Percentiles rank a stretch among this genome's conserved stretches.
Evolutionary conservation across 73 alveolate genomes (phyloP).

Genomic region (Urostyla sp.): DNA sequence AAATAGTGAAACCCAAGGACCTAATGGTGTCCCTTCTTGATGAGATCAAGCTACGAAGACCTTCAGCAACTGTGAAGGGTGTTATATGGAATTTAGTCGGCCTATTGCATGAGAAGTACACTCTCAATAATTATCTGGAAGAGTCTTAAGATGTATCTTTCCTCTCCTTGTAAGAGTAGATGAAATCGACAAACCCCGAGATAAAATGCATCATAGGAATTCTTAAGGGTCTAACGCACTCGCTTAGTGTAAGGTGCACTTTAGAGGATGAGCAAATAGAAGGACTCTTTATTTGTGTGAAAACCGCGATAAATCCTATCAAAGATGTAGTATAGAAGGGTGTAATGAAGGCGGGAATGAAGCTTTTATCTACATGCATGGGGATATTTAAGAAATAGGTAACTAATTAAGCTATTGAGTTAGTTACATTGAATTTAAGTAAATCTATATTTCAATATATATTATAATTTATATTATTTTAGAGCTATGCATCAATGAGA

Average conservation of each 20-base stretch:
- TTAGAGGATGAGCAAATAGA: constrained; percentile 38
- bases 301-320: constrained; percentile 42
- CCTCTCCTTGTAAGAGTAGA: constrained; percentile 32
- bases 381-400: constrained; percentile 3
- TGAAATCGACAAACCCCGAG: constrained; percentile 67
- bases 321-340: constrained; percentile 48
- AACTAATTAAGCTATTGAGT: constrained; percentile 19
- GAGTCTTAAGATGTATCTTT: constrained; percentile 66
- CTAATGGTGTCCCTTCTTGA: constrained; percentile 51
- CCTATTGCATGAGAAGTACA: constrained; percentile 61
- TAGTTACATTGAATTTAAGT: constrained; percentile 12
- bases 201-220: constrained; percentile 68
- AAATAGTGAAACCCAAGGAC: constrained; percentile 52
- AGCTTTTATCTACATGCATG: constrained; percentile 29
- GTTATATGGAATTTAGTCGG: constrained; percentile 71
- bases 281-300: constrained; percentile 12
- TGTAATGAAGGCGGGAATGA: constrained; percentile 58
- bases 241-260: constrained; percentile 41
- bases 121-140: constrained; percentile 26
- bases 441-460: neutral
- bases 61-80: constrained; percentile 73
- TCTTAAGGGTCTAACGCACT: constrained; percentile 53
- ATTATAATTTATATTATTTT: neutral
- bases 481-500: constrained; percentile 56
- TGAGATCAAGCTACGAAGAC: constrained; percentile 67